Conservation (phyloP, 2,329 filamentous ascomycete species). For the Stenocarpella maydis region DNA sequence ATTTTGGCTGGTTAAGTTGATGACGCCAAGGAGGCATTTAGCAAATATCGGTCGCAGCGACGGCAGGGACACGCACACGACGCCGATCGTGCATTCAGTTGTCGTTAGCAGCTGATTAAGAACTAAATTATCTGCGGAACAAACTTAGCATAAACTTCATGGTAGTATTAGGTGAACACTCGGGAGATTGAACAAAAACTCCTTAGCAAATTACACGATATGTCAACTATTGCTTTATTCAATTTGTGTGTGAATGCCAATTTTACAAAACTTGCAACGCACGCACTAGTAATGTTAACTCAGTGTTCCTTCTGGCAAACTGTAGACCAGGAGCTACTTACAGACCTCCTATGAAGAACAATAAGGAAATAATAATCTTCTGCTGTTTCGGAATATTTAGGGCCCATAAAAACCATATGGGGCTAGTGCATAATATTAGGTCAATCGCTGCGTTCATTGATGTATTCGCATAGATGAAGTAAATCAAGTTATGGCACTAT, state of each 20-base stretch:
- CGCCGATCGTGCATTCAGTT: constrained; percentile 15
- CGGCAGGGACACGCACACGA: constrained; percentile 4
- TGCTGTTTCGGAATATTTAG: constrained; percentile 5
- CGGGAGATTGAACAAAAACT: background rate
- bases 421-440: background rate
- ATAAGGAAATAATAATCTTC: background rate
- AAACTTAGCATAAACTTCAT: background rate
- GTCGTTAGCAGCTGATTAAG: background rate
- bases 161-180: no score
- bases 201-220: background rate
- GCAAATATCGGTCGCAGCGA: constrained; percentile 3
- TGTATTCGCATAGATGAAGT: background rate
- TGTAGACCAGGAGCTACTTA: background rate
- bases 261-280: background rate
- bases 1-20: background rate
- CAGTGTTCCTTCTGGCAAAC: background rate
- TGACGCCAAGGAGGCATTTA: background rate
- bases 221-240: background rate
- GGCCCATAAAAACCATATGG: background rate
- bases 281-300: background rate
- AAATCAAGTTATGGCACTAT: constrained; percentile 7
- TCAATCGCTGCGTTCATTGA: background rate
- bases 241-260: background rate
- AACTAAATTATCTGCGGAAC: background rate
- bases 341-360: constrained; percentile 8